Conservation (phyloP, 2,329 filamentous ascomycete genomes). For the Ceratocystis destructans region DNA sequence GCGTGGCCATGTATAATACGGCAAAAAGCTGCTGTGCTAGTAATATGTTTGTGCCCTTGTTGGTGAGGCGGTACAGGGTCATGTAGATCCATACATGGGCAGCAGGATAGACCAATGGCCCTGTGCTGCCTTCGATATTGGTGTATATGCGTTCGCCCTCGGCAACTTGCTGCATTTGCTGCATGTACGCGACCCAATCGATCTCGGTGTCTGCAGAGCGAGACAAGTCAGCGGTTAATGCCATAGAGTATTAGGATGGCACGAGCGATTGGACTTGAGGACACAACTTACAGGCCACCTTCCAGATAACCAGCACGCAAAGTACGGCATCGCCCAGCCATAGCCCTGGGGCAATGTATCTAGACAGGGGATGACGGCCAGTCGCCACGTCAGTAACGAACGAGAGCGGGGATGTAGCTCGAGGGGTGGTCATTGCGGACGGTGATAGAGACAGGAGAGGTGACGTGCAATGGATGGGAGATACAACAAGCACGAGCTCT, state of each 20-base stretch:
- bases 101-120: slow-evolving; percentile 88
- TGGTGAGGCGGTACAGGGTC: slow-evolving; percentile 61
- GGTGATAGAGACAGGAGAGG: neutral
- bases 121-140: slow-evolving; percentile 73
- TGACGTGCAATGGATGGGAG: neutral
- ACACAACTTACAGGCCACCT: slow-evolving; percentile 57
- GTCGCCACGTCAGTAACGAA: slow-evolving; percentile 33
- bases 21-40: slow-evolving; percentile 77
- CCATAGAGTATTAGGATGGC: neutral
- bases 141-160: slow-evolving; percentile 80
- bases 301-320: slow-evolving; percentile 62
- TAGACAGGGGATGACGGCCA: slow-evolving; percentile 37
- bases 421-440: neutral
- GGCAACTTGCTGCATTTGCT: slow-evolving; percentile 69
- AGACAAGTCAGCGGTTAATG: neutral
- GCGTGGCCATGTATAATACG: slow-evolving; percentile 59
- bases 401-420: neutral
- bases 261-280: neutral
- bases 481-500: neutral
- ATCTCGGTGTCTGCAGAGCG: slow-evolving; percentile 72
- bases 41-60: slow-evolving; percentile 59
- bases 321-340: slow-evolving; percentile 57
- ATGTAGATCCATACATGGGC: slow-evolving; percentile 88
- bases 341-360: slow-evolving; percentile 44
- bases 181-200: slow-evolving; percentile 95